Evolutionary conservation across 2,329 filamentous ascomycete species (phyloP), one percentile per base, ranked within the genome.

Genomic region (Ascochyta clinopodiicola): DNA sequence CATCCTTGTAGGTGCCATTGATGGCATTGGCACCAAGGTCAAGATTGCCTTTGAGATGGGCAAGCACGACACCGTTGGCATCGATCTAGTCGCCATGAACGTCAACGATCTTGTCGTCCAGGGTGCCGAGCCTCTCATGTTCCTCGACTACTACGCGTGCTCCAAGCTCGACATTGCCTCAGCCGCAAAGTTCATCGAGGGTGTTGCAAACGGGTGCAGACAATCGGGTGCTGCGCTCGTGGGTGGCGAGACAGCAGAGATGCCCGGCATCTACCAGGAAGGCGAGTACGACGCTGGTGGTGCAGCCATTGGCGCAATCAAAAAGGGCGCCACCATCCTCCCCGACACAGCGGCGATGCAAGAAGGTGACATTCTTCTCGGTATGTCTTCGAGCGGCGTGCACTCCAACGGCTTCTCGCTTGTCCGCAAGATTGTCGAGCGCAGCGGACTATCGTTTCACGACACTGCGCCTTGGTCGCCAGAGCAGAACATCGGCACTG

Each of bases 371-470:
- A 81, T 96, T 3, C 84, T 99, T 2, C 82, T 99, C 5, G 95
- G 92, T 21, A 82, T 99, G 10, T 88, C 85, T 10, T 97, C 92
- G 22, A 90, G 86, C 53, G 95, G 95, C 29, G 86, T 94, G 1
- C 95, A 99, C 81, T 97, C 93, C 31, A 99, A 99, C 77, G 95
- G 95, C 44, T 99, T 96, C 82, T 97, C 93, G 0, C 88, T 99
- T n/a, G 89, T 98, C 31, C 89, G 95, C 59, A 91, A 91, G 72
- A 93, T 98, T 68, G 83, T 98, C 61, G 86, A 91, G 66, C 83
- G 84, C 56, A 85, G 88, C 32, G 86, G 87, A 4, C 80, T 98
- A 4, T 79, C 79, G 38, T 97, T 93, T 79, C 81, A 84, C 12
- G 87, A 89, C 63, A 73, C 82, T 1, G 88, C 90, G 1, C 95